Percentiles rank a stretch among this genome's conserved stretches.
These are phyloP conservation scores for Ambrosiella beaveri DNA, from an alignment of 2,329 filamentous ascomycete species.

Conservation along the genomic window DNA sequence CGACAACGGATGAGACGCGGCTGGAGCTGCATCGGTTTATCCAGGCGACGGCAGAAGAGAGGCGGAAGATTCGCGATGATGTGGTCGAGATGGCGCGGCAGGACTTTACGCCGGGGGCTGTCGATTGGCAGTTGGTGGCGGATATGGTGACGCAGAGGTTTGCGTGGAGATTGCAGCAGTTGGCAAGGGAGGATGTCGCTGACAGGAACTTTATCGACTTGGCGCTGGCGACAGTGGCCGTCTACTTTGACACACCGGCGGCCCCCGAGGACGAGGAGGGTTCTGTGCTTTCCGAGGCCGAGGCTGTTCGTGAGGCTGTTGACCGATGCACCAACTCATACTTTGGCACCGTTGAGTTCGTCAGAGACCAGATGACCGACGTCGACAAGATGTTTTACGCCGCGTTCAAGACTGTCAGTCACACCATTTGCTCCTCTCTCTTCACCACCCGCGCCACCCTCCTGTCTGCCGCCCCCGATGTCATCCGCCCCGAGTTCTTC, in stretches of 20 bases:
- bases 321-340: constrained; percentile 24
- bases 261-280: constrained; percentile 15
- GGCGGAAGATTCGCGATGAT: constrained; percentile 24
- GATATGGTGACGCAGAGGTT: constrained; percentile 52
- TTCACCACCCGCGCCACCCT: constrained; percentile 14
- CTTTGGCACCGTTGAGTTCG: constrained; percentile 25
- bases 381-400: constrained; percentile 29
- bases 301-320: constrained; percentile 19
- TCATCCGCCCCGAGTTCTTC: neutral
- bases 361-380: constrained; percentile 19
- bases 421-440: constrained; percentile 23
- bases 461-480: neutral
- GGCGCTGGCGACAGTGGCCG: constrained; percentile 24
- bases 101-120: constrained; percentile 4
- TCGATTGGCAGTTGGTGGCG: constrained; percentile 50
- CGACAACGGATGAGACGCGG: constrained; percentile 22
- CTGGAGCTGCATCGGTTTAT: constrained; percentile 21
- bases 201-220: constrained; percentile 20
- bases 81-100: constrained; percentile 23
- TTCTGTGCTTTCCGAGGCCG: neutral
- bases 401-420: constrained; percentile 24
- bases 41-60: constrained; percentile 18
- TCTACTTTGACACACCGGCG: constrained; percentile 26
- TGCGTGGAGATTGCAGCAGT: constrained; percentile 31
- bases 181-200: constrained; percentile 19